These are phyloP conservation scores for Rhodotorula babjevae DNA, from an alignment of 768 basidiomycete genomes.

Conservation along the genomic window DNA sequence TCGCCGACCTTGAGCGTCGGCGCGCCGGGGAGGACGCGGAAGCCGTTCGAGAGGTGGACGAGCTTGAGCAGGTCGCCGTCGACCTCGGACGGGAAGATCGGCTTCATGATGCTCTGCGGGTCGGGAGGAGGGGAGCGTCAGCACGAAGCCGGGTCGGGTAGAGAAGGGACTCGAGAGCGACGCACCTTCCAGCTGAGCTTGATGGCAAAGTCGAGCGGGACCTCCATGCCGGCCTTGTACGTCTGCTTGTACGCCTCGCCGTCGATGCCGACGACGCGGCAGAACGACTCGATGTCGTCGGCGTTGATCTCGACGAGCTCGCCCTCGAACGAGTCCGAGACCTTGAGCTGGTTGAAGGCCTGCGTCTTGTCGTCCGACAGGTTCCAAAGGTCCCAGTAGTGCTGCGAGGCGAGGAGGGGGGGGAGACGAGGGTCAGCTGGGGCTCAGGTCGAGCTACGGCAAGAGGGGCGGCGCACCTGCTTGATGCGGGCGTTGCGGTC, in stretches of 20 bases:
- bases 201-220: constrained; percentile 98
- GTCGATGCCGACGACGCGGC: constrained; percentile 86
- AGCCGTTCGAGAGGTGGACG: constrained; percentile 95
- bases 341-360: constrained; percentile 67
- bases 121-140: constrained; percentile 2
- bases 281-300: constrained; percentile 77
- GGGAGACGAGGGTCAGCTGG: neutral
- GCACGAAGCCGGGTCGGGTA: neutral
- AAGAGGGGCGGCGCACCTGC: constrained; percentile 40
- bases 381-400: constrained; percentile 99
- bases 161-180: too few species aligned
- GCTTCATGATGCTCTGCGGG: constrained; percentile 90
- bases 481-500: constrained; percentile 83
- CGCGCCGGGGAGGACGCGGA: constrained; percentile 76
- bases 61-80: constrained; percentile 93
- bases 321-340: constrained; percentile 76
- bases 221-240: constrained; percentile 64
- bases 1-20: constrained; percentile 76
- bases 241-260: constrained; percentile 80
- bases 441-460: neutral
- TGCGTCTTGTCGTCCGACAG: constrained; percentile 62
- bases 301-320: constrained; percentile 74
- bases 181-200: constrained; percentile 96
- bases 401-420: constrained; percentile 48
- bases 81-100: constrained; percentile 86